Conservation (phyloP, 768 basidiomycete species). For the Leccinellum albellum region DNA sequence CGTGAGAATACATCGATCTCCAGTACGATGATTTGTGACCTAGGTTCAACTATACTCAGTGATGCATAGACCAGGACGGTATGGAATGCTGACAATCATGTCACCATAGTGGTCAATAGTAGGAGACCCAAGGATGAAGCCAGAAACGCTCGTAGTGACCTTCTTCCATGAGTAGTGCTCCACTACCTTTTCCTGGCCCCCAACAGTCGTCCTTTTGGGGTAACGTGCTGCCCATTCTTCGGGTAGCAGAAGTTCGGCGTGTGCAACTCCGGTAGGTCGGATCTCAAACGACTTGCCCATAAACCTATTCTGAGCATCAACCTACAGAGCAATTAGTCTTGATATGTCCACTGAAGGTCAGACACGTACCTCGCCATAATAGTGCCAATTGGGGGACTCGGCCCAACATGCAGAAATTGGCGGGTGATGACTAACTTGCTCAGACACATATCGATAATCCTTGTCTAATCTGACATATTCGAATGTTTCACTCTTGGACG, state of each 20-base stretch:
- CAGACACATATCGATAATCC: slow-evolving; percentile 88
- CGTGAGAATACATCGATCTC: slow-evolving; percentile 81
- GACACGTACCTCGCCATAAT: slow-evolving; percentile 72
- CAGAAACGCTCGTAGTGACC: slow-evolving; percentile 85
- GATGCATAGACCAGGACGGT: background rate
- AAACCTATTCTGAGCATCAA: slow-evolving; percentile 96
- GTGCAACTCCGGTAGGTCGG: slow-evolving; percentile 90
- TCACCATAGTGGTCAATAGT: slow-evolving; percentile 94
- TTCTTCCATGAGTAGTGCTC: slow-evolving; percentile 98
- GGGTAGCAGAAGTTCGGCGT: slow-evolving; percentile 78
- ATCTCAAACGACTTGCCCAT: slow-evolving; percentile 97
- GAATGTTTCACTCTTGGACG: slow-evolving; percentile 77
- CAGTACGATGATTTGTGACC: slow-evolving; percentile 88
- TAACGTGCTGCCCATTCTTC: slow-evolving; percentile 59
- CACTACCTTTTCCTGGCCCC: slow-evolving; percentile 51
- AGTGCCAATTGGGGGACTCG: slow-evolving; percentile 85
- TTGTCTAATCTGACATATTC: slow-evolving; percentile 88
- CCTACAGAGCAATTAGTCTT: slow-evolving; percentile 39
- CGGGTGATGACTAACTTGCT: slow-evolving; percentile 97
- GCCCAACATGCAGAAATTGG: slow-evolving; percentile 96
- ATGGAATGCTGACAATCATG: slow-evolving; percentile 65
- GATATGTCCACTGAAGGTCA: background rate
- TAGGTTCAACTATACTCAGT: slow-evolving; percentile 10
- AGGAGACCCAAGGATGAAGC: slow-evolving; percentile 87
- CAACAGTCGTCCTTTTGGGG: slow-evolving; percentile 48